These are phyloP conservation scores for Alloascoidea hylecoeti DNA, from an alignment of 805 yeast species.

Conservation along the genomic window DNA sequence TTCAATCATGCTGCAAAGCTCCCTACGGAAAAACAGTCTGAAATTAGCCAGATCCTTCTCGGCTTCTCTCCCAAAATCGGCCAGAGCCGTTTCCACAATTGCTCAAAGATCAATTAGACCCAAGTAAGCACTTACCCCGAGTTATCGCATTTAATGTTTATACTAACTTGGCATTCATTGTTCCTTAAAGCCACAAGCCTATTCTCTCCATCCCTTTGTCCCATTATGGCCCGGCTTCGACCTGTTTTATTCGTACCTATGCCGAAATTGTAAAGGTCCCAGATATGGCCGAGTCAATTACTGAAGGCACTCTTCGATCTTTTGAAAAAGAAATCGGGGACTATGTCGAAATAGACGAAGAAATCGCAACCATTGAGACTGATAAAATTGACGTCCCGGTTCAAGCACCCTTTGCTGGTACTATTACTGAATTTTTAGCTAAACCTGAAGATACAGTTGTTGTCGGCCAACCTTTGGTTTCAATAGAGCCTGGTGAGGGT, in stretches of 20 bases:
- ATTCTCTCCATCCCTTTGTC: too few species aligned
- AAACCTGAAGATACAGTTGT: constrained; percentile 84
- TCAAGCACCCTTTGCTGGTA: constrained; percentile 87
- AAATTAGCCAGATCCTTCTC: too few species aligned
- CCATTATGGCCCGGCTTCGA: too few species aligned
- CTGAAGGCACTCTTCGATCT: constrained; percentile 78
- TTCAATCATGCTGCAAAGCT: too few species aligned
- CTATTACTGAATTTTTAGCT: constrained; percentile 70
- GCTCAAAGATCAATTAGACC: too few species aligned
- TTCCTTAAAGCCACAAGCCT: too few species aligned
- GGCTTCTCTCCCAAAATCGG: too few species aligned
- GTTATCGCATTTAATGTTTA: too few species aligned
- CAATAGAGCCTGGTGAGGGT: constrained; percentile 68
- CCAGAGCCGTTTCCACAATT: too few species aligned
- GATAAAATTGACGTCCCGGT: constrained; percentile 97
- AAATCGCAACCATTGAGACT: constrained; percentile 93
- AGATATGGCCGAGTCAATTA: constrained; percentile 96
- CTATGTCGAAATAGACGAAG: constrained; percentile 73
- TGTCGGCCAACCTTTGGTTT: constrained; percentile 87
- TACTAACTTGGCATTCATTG: too few species aligned
- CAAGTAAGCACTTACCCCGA: too few species aligned
- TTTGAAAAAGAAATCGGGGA: constrained; percentile 74
- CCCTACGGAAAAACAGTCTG: too few species aligned
- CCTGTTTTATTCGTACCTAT: constrained; percentile 10
- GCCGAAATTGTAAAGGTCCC: constrained; percentile 70